Evolutionary conservation across 148 eudicot genomes (phyloP).

Genomic region (Oxyria digyna): DNA sequence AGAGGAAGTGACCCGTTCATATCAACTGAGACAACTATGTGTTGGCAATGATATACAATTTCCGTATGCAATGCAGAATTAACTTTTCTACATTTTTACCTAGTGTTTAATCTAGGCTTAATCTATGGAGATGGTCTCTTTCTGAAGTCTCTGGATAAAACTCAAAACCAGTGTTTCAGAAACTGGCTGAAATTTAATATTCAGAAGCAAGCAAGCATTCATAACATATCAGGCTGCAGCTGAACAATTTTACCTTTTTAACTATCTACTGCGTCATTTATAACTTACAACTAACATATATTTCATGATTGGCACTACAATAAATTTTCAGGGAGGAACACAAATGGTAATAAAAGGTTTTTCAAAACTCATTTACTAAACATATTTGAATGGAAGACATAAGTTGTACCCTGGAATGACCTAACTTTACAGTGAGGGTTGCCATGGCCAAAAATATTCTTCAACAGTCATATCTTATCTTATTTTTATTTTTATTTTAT

Average conservation of each 20-base stretch:
- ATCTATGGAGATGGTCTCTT: too few species aligned
- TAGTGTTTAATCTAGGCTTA: too few species aligned
- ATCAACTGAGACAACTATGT: too few species aligned
- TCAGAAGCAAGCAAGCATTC: neutral
- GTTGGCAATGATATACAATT: too few species aligned
- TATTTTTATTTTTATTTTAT: neutral
- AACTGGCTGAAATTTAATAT: neutral
- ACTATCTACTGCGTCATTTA: neutral
- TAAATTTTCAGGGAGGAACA: neutral
- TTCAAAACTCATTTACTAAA: neutral
- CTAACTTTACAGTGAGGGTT: slow-evolving; percentile 4
- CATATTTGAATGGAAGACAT: neutral
- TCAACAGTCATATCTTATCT: neutral
- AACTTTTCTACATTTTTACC: too few species aligned
- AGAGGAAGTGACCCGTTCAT: too few species aligned
- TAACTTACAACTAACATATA: slow-evolving; percentile 4
- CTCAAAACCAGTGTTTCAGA: neutral
- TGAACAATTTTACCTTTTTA: neutral
- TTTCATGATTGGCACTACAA: neutral
- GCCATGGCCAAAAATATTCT: neutral
- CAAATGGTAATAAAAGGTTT: neutral
- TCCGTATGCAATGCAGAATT: too few species aligned
- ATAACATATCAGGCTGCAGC: neutral
- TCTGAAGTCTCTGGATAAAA: neutral
- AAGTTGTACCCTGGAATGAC: neutral